Base-by-base conservation (phyloP, 2,329 filamentous ascomycete genomes). In the Metarhizium robertsii region DNA sequence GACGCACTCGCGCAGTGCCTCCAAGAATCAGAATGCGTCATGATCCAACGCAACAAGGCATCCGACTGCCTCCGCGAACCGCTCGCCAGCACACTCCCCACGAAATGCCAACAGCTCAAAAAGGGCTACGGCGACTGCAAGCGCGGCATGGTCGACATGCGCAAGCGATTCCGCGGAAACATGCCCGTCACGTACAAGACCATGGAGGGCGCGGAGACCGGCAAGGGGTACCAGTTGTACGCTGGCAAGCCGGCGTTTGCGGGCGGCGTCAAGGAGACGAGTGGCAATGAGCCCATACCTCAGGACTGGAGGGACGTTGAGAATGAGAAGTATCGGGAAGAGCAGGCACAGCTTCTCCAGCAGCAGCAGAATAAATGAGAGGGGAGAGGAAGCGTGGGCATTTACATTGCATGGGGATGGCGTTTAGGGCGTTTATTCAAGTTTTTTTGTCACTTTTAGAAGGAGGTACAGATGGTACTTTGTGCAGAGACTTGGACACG, bases 91-190 rank as follows among this genome's bases (percentile, higher is more conserved):
- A 86, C 85, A 6, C 84, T 99, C 14, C 92, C 94, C 20, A 86
- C 82, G 29, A 86, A 87, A 73, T 99, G 94, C 74, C 90, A 92
- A 69, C 92, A 96, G 72, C 81, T 99, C 58, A 90, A 92, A 70
- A 92, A 90, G 70, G 90, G 91, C 49, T 94, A 95, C 66, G 88
- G 90, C 69, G 90, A 96, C 69, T 99, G 94, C 81, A 95, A 95
- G 67, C 88, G 92, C 61, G 94, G 94, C 61, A 84, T 95, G 84
- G 88, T 97, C 64, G 94, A 99, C 71, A 99, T 99, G 94, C 89
- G 94, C 70, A 97, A 97, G 76, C 87, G 94, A 38, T 97, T 99
- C 74, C 84, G 94, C 55, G 94, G 94, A 57, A 97, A 97, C 75
- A 84, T 90, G 70, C 91, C 94, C 54, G 85, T 95, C 61, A 79